Conservation (phyloP, 2,329 filamentous ascomycete species). For the Penicillium corylophilum region DNA sequence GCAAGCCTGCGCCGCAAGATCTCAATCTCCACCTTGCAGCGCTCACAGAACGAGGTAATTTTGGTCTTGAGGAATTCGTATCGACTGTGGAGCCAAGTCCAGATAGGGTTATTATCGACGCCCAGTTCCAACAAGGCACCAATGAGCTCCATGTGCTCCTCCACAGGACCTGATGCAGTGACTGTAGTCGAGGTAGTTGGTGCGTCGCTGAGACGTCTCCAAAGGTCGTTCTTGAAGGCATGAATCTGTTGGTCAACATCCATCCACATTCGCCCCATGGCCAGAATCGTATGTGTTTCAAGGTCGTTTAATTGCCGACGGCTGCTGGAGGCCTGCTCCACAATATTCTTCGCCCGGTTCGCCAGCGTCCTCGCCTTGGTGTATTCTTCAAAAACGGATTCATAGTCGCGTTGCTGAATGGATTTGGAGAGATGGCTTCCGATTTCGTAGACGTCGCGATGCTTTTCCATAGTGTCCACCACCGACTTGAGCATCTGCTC, state of each 20-base stretch:
- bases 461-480: slow-evolving; percentile 71
- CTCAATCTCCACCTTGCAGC: slow-evolving; percentile 89
- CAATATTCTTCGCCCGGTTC: slow-evolving; percentile 71
- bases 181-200: slow-evolving; percentile 56
- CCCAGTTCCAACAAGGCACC: slow-evolving; percentile 86
- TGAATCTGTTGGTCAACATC: slow-evolving; percentile 88
- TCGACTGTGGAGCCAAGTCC: slow-evolving; percentile 88
- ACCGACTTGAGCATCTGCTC: slow-evolving; percentile 83
- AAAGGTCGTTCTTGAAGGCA: slow-evolving; percentile 82
- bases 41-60: slow-evolving; percentile 75
- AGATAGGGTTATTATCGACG: slow-evolving; percentile 93
- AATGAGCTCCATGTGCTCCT: slow-evolving; percentile 92
- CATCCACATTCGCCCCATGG: slow-evolving; percentile 91
- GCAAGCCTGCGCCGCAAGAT: slow-evolving; percentile 80
- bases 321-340: slow-evolving; percentile 54
- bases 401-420: slow-evolving; percentile 89
- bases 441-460: slow-evolving; percentile 79
- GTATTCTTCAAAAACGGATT: slow-evolving; percentile 83
- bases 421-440: slow-evolving; percentile 74
- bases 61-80: slow-evolving; percentile 87
- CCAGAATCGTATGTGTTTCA: slow-evolving; percentile 80
- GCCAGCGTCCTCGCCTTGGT: slow-evolving; percentile 77
- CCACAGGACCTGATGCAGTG: slow-evolving; percentile 56
- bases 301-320: slow-evolving; percentile 65
- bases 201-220: slow-evolving; percentile 73